Base-by-base conservation (phyloP, 2,329 filamentous ascomycete species). In the Lojkania enalia region DNA sequence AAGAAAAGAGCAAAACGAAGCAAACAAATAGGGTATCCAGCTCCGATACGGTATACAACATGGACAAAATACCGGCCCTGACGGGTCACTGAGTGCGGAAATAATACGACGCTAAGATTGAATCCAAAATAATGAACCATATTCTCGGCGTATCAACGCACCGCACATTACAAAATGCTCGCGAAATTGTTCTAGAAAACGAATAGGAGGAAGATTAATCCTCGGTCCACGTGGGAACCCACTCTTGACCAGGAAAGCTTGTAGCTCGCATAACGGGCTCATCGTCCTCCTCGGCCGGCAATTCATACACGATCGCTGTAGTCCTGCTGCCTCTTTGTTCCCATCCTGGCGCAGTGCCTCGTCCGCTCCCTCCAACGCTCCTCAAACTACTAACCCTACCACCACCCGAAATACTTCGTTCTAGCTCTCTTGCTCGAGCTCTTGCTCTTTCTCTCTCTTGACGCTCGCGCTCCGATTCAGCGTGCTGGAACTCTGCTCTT, bases 241-340 rank as follows among this genome's bases (percentile, higher is more conserved):
- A 88, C 64, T 87, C 84, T 69, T 86, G 82, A 0, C 85, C 85
- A 0, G 85, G 85, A 64, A 87, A 88, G 60, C 79, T 83, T 11
- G 83, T 84, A 5, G 83, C 84, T 36, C 74, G 78, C 85, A 88
- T 87, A 46, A 76, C 71, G 11, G 79, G 77, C 59, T 71, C 63
- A 12, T 75, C 73, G n/a, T 76, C 72, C 21, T 74, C 70, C 30
- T 71, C 67, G 13, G 64, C 66, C 16, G 63, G 57, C 35, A 68
- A 33, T 42, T 66, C 66, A 39, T 68, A 70, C 1, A 68, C 61
- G 3, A 54, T 57, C 18, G 59, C 49, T 5, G 39, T 39, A 2
- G 42, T 46, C 23, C 56, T 47, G 27, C 57, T 60, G 5, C 61
- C 60, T 20, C 55, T 44, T 39, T 59, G 48, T 48, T 64, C 64